These are phyloP conservation scores for Starmera dryadoides DNA, from an alignment of 805 yeast species.

Conservation along the genomic window DNA sequence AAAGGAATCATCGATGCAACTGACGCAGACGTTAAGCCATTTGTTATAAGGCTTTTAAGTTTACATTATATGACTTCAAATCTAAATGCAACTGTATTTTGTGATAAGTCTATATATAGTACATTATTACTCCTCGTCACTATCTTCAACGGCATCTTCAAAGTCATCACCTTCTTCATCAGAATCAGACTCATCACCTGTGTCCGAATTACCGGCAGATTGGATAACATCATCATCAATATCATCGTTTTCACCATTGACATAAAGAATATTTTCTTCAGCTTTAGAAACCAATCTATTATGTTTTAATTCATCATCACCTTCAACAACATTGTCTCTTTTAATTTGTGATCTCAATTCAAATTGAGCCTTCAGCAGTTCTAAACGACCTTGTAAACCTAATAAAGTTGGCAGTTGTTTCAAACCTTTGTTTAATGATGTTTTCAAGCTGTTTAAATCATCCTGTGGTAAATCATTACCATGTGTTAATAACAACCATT, in stretches of 20 bases:
- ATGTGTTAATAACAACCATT: constrained; percentile 68
- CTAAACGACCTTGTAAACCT: constrained; percentile 80
- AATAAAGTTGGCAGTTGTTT: constrained; percentile 59
- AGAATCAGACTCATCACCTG: constrained; percentile 26
- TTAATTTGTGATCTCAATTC: constrained; percentile 52
- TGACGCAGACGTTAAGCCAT: too few relatives aligned
- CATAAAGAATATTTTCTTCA: constrained; percentile 25
- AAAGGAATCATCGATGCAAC: too few relatives aligned
- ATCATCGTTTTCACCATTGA: constrained; percentile 39
- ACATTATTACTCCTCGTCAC: neutral
- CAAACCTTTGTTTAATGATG: constrained; percentile 47
- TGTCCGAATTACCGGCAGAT: constrained; percentile 13
- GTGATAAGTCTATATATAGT: neutral
- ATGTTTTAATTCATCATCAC: constrained; percentile 13
- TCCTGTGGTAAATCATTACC: constrained; percentile 29
- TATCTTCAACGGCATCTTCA: constrained; percentile 2
- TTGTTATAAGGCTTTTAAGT: too few relatives aligned
- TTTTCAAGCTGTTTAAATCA: constrained; percentile 46
- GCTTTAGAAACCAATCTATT: constrained; percentile 23
- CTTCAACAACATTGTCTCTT: constrained; percentile 25
- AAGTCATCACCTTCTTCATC: constrained; percentile 29
- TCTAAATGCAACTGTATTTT: neutral
- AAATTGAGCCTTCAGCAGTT: constrained; percentile 69
- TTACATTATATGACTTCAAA: too few relatives aligned
- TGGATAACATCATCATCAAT: constrained; percentile 23